A percentile compares a stretch with the other conserved stretches of the same genome.
phyloP scores from a whole-genome alignment of 169 alveolate species.

The Toxoplasma gondii region DNA sequence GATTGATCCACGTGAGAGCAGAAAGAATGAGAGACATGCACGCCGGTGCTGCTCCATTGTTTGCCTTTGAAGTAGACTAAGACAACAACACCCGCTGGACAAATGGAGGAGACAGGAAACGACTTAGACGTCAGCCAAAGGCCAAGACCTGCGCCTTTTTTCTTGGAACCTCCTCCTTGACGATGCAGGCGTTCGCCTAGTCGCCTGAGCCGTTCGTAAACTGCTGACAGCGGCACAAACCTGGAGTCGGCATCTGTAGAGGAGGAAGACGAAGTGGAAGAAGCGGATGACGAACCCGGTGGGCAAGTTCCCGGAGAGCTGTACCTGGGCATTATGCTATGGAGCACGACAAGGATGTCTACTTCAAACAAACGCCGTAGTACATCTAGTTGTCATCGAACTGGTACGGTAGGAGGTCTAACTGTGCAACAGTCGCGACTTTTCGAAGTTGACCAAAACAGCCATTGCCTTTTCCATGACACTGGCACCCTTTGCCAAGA shows the following conservation, averaged over 20 bases:
- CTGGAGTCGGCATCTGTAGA: background rate
- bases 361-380: too few species aligned
- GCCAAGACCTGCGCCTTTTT: background rate
- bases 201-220: background rate
- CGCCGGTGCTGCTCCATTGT: background rate
- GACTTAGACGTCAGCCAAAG: background rate
- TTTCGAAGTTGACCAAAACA: too few species aligned
- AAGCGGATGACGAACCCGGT: background rate
- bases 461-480: too few species aligned
- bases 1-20: background rate
- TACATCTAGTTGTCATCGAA: too few species aligned
- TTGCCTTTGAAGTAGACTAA: background rate
- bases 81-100: slow-evolving; percentile 11
- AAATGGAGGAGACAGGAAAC: background rate
- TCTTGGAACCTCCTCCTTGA: background rate
- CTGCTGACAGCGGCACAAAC: background rate
- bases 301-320: background rate
- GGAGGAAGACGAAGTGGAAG: background rate
- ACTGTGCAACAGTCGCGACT: too few species aligned
- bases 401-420: too few species aligned
- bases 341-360: too few species aligned
- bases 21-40: background rate
- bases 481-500: too few species aligned
- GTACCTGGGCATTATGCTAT: background rate
- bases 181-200: background rate